Evolutionary conservation across 2,329 filamentous ascomycete species (phyloP), one percentile per base, ranked within the genome.

Genomic region (Fusarium temperatum): DNA sequence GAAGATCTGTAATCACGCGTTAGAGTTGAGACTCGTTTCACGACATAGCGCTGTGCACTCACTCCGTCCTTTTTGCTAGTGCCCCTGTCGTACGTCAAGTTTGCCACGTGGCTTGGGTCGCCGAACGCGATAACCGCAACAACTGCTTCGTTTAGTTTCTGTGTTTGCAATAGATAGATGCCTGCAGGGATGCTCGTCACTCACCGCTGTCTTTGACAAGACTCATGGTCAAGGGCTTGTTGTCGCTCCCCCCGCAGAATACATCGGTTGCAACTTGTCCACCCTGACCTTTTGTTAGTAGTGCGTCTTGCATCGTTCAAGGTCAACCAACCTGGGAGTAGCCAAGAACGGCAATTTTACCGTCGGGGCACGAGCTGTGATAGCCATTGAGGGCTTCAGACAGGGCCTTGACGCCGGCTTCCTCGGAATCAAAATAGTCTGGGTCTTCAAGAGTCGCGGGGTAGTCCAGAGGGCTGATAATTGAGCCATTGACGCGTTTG

Each of bases 81-180:
- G 65, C 84, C 84, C 35, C 66, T 74, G 75, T 81, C 78, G 78
- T 82, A 85, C 50, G 80, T 76, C 30, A 78, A 62, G 60, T 81
- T 80, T 77, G 77, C 76, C 68, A 80, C 75, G 76, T 84, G 82
- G 65, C 81, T 82, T 26, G 84, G 84, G 77, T 85, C 84, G 53
- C 84, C 84, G 57, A 84, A 84, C 58, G 84, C 70, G 50, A 83
- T 73, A 66, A 84, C 78, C 32, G 83, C 83, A 62, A 84, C 81
- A 44, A 85, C 84, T 85, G 58, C 24, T 47, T 32, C 17, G 24
- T 54, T 76, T 63, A 79, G 72, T 51, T 59, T 65, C 41, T 58
- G 57, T 54, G 64, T 58, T 39, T 58, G 47, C 35, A 36, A n/a
- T 28, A 5, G 20, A 26, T 35, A 8, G 20, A 44, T 15, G 8